phyloP scores from a whole-genome alignment of 495 filamentous ascomycete genomes.

The Neurospora sp. region DNA sequence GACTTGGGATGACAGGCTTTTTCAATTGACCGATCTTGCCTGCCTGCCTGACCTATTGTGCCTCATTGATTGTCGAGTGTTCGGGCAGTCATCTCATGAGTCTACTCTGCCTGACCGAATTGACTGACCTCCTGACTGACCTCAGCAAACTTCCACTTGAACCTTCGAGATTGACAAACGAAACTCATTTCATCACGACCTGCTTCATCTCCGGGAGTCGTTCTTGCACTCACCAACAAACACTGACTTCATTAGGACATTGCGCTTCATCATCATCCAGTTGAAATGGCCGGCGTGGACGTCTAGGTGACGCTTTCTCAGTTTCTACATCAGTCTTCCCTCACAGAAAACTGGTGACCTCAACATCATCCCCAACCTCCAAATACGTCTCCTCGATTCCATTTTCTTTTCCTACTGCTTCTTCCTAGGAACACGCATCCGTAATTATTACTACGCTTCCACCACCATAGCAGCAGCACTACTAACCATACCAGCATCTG shows the following conservation, averaged over 20 bases:
- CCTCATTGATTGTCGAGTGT: background rate
- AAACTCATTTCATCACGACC: background rate
- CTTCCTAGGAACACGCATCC: background rate
- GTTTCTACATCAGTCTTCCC: background rate
- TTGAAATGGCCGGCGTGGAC: background rate
- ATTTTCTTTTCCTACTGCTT: background rate
- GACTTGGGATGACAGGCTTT: background rate
- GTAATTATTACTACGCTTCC: slow-evolving; percentile 4
- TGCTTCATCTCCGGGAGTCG: background rate
- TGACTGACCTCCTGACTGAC: background rate
- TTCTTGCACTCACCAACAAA: background rate
- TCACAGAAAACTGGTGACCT: background rate
- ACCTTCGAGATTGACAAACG: background rate
- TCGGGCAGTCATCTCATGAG: background rate
- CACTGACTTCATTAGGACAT: background rate
- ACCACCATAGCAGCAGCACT: slow-evolving; percentile 2
- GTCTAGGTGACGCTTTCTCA: background rate
- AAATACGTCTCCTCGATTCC: background rate
- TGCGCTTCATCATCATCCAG: background rate
- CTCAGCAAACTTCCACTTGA: background rate
- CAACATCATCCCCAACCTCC: background rate
- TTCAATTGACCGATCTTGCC: background rate
- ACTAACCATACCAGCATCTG: slow-evolving; percentile 5
- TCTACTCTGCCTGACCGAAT: background rate
- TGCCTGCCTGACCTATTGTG: background rate